Evolutionary conservation across 176 grass and related monocot genomes (phyloP).

Genomic region (Avena eriantha): DNA sequence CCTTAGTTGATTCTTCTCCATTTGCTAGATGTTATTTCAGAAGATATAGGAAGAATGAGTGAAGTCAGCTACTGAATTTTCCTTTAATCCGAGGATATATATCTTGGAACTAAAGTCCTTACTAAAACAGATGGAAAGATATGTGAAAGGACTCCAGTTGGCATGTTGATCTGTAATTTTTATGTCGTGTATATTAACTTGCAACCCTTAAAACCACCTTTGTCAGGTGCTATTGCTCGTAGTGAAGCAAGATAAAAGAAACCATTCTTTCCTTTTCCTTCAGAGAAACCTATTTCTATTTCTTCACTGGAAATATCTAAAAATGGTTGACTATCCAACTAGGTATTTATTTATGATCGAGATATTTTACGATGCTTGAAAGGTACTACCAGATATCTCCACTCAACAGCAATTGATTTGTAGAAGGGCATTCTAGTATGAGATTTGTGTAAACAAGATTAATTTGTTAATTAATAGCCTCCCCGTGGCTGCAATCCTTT

Average conservation of each 20-base stretch:
- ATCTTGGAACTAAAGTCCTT: background rate
- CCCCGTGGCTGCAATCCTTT: background rate
- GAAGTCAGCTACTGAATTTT: constrained; percentile 4
- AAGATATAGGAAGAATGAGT: background rate
- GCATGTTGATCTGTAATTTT: background rate
- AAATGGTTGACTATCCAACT: background rate
- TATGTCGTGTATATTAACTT: constrained; percentile 20
- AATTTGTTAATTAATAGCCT: constrained; percentile 1
- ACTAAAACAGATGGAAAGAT: constrained; percentile 11
- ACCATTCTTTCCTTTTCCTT: background rate
- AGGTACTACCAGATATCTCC: constrained; percentile 11
- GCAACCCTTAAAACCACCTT: background rate
- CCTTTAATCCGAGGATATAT: background rate
- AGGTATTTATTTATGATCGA: constrained; percentile 4
- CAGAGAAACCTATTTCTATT: background rate
- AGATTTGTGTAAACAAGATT: background rate
- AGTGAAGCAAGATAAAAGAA: background rate
- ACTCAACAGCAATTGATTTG: background rate
- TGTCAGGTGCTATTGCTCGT: background rate
- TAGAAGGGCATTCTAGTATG: background rate
- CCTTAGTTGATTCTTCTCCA: constrained; percentile 5
- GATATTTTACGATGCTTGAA: constrained; percentile 13
- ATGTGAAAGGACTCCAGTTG: background rate
- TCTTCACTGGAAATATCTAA: background rate
- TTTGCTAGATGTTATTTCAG: background rate